These are phyloP conservation scores for Colletotrichum lupini DNA, from an alignment of 2,329 filamentous ascomycete genomes.

Conservation along the genomic window DNA sequence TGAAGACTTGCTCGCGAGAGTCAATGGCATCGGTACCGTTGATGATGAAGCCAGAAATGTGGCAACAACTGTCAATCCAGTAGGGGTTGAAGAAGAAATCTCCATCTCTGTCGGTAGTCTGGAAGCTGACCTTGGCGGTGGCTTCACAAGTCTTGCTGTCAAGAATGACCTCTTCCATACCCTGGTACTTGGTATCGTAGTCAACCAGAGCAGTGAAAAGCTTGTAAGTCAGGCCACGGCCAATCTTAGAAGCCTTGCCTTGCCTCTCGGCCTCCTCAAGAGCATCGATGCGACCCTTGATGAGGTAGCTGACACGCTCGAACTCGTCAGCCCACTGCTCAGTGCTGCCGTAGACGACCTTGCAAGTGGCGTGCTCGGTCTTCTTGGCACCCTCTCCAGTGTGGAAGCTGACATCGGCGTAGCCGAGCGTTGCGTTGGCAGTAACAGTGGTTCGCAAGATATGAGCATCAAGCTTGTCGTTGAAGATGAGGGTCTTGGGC, in stretches of 20 bases:
- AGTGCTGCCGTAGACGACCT: conserved; percentile 68
- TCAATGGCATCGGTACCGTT: conserved; percentile 68
- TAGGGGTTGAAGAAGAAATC: conserved; percentile 66
- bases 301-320: conserved; percentile 75
- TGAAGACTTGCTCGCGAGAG: conserved; percentile 65
- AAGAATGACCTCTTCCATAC: conserved; percentile 69
- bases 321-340: conserved; percentile 73
- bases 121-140: conserved; percentile 56
- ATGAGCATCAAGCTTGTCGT: conserved; percentile 59
- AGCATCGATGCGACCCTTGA: conserved; percentile 70
- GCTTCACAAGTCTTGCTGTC: conserved; percentile 57
- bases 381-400: conserved; percentile 69
- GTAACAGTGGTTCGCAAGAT: conserved; percentile 70
- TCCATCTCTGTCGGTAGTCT: conserved; percentile 59
- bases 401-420: conserved; percentile 67
- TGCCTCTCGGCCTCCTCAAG: conserved; percentile 70
- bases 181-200: conserved; percentile 64
- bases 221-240: conserved; percentile 83
- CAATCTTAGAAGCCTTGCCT: conserved; percentile 77
- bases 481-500: conserved; percentile 74
- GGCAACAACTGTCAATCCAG: conserved; percentile 69
- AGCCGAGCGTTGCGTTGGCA: conserved; percentile 66
- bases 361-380: conserved; percentile 71
- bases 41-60: conserved; percentile 71
- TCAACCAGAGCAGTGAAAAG: conserved; percentile 68